These are phyloP conservation scores for Nemania sp. DNA, from an alignment of 2,329 filamentous ascomycete genomes.

Conservation along the genomic window DNA sequence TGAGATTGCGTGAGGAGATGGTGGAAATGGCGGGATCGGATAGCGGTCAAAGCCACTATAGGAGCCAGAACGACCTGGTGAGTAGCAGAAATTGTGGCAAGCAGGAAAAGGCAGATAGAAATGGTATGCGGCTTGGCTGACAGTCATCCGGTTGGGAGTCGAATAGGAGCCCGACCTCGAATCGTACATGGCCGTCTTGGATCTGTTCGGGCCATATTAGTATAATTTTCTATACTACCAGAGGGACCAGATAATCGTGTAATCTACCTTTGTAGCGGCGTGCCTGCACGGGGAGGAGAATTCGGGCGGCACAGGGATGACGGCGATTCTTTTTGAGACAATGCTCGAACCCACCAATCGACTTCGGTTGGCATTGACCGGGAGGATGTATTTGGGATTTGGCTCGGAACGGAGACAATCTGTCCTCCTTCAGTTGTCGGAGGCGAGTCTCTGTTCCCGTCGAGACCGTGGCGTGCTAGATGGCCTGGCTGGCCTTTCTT, in stretches of 20 bases:
- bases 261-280: slow-evolving; percentile 14
- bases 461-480: slow-evolving; percentile 28
- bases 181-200: slow-evolving; percentile 19
- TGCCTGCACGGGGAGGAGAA: slow-evolving; percentile 5
- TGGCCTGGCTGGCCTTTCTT: slow-evolving; percentile 13
- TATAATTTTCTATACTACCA: neutral
- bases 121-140: slow-evolving; percentile 17
- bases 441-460: slow-evolving; percentile 35
- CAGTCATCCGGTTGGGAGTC: neutral
- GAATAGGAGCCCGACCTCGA: slow-evolving; percentile 3
- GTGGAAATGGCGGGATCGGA: neutral
- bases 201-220: slow-evolving; percentile 7
- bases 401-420: slow-evolving; percentile 5
- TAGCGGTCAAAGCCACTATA: neutral
- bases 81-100: slow-evolving; percentile 16
- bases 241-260: neutral
- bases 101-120: slow-evolving; percentile 24
- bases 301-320: neutral
- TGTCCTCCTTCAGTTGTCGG: slow-evolving; percentile 17
- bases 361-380: slow-evolving; percentile 1
- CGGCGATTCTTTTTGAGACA: slow-evolving; percentile 10
- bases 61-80: neutral
- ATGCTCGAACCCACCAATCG: slow-evolving; percentile 24
- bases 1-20: neutral
- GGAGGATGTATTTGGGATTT: neutral